phyloP scores from a whole-genome alignment of 805 yeast genomes.

The Saturnispora saitoi region DNA sequence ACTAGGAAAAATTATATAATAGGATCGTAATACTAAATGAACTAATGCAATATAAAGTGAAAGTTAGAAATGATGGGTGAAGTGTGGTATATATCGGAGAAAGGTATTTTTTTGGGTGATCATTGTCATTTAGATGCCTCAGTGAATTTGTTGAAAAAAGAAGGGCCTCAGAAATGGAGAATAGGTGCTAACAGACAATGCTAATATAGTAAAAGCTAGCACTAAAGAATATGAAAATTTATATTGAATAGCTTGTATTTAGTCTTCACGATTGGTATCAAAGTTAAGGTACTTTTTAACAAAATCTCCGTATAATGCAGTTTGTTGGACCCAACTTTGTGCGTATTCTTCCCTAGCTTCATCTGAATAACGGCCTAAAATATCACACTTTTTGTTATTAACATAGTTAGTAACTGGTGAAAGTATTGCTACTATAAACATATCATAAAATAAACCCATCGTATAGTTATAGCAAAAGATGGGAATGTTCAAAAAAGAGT shows the following conservation, averaged over 20 bases:
- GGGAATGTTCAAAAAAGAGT: neutral
- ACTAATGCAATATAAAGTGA: no score
- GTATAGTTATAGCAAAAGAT: neutral
- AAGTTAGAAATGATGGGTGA: neutral
- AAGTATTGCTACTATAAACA: conserved; percentile 13
- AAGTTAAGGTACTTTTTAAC: conserved; percentile 12
- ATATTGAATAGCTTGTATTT: neutral
- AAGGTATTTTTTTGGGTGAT: neutral
- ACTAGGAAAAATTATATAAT: no score
- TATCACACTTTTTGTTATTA: conserved; percentile 13
- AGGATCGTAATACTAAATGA: no score
- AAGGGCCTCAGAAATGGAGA: no score
- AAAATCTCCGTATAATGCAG: conserved; percentile 13
- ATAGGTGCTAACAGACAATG: no score
- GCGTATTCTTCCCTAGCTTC: conserved; percentile 12
- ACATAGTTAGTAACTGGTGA: conserved; percentile 13
- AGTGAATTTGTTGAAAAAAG: no score
- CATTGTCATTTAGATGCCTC: neutral
- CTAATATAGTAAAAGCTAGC: neutral
- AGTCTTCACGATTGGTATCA: conserved; percentile 1
- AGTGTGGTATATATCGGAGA: neutral
- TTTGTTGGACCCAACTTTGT: conserved; percentile 13
- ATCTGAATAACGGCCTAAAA: conserved; percentile 10
- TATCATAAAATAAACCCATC: conserved; percentile 14
- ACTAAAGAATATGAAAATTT: neutral